Conservation (phyloP, 345 rosid genomes). For the Euphorbia tirucalli region DNA sequence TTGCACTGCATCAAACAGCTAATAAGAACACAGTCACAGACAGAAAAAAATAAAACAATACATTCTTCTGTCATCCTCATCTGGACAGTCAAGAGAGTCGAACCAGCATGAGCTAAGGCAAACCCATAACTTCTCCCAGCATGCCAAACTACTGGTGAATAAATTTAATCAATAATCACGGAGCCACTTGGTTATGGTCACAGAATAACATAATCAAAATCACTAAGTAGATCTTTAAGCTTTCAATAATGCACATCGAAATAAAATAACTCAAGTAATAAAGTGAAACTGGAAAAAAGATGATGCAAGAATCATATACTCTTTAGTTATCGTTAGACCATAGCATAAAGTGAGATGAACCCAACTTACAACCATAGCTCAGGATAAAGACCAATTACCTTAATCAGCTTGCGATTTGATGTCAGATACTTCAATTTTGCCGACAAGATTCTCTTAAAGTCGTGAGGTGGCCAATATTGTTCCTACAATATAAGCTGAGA, state of each 20-base stretch:
- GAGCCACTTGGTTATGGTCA: background rate
- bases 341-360: background rate
- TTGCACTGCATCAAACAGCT: background rate
- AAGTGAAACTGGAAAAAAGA: background rate
- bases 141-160: background rate
- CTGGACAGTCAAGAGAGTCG: background rate
- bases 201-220: background rate
- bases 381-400: slow-evolving; percentile 46
- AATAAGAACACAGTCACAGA: background rate
- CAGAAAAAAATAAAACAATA: background rate
- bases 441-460: slow-evolving; percentile 81
- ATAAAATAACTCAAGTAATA: background rate
- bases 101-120: too few species aligned
- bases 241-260: background rate
- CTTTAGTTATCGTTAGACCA: background rate
- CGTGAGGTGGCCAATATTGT: slow-evolving; percentile 89
- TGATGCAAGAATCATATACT: background rate
- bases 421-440: slow-evolving; percentile 77
- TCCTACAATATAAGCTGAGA: slow-evolving; percentile 45
- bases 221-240: background rate
- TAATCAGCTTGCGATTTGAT: slow-evolving; percentile 69
- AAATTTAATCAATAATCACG: background rate
- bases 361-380: slow-evolving; percentile 4
- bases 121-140: background rate
- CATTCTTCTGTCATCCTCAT: background rate